Percentiles rank a stretch among this genome's conserved stretches.
Evolutionary conservation across 2,329 filamentous ascomycete species (phyloP).

Genomic region (Zasmidium cellare): DNA sequence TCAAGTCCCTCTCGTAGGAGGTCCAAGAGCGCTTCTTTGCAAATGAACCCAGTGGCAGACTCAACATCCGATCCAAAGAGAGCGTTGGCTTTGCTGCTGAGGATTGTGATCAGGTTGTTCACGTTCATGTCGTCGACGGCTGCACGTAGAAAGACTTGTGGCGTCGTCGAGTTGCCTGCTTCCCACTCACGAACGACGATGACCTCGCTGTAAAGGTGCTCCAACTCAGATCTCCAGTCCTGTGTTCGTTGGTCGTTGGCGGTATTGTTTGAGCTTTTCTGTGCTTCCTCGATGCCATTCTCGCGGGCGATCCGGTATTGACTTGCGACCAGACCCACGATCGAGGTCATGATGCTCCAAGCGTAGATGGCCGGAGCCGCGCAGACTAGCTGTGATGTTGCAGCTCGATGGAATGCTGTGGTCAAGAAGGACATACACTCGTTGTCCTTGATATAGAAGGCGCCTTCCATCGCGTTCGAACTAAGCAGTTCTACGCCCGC

Average conservation of each 20-base stretch:
- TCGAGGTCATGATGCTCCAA: conserved; percentile 76
- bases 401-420: conserved; percentile 64
- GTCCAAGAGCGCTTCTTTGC: conserved; percentile 67
- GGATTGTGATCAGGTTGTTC: conserved; percentile 48
- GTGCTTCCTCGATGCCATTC: conserved; percentile 51
- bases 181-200: conserved; percentile 5
- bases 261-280: background rate
- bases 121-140: conserved; percentile 49
- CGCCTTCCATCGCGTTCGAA: conserved; percentile 7
- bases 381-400: conserved; percentile 57
- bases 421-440: conserved; percentile 73
- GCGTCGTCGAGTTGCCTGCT: conserved; percentile 9
- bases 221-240: conserved; percentile 18
- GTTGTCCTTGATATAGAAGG: conserved; percentile 65
- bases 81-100: conserved; percentile 47
- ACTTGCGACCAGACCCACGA: conserved; percentile 57
- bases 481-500: conserved; percentile 10
- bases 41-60: conserved; percentile 59
- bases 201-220: conserved; percentile 38
- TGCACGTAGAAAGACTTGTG: conserved; percentile 44
- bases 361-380: conserved; percentile 75
- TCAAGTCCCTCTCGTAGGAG: conserved; percentile 67
- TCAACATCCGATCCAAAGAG: conserved; percentile 52
- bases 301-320: conserved; percentile 45
- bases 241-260: no score